Percentiles rank a stretch among this genome's conserved stretches.
phyloP scores from a whole-genome alignment of 2,329 filamentous ascomycete species.

The Monilinia polystroma region DNA sequence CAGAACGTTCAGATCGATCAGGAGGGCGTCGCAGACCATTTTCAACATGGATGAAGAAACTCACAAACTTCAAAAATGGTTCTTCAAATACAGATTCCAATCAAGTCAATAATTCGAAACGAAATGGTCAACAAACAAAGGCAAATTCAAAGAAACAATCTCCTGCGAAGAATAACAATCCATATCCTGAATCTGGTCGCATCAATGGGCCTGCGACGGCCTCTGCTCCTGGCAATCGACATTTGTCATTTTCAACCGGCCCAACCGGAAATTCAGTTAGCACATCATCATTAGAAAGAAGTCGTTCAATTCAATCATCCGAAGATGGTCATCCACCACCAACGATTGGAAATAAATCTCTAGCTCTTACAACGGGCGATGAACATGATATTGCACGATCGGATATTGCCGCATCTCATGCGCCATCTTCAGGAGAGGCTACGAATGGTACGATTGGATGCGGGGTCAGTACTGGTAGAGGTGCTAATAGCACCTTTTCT shows the following conservation, averaged over 20 bases:
- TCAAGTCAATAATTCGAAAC: slow-evolving; percentile 45
- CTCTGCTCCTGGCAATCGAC: slow-evolving; percentile 43
- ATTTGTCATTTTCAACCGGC: slow-evolving; percentile 57
- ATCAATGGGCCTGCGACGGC: slow-evolving; percentile 42
- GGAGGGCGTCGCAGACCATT: slow-evolving; percentile 77
- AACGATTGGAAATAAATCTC: slow-evolving; percentile 62
- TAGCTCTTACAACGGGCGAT: slow-evolving; percentile 67
- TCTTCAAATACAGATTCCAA: slow-evolving; percentile 58
- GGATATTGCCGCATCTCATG: slow-evolving; percentile 72
- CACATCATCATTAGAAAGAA: slow-evolving; percentile 54
- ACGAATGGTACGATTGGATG: slow-evolving; percentile 70
- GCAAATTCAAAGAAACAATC: slow-evolving; percentile 56
- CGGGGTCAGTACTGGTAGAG: slow-evolving; percentile 64
- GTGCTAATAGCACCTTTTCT: slow-evolving; percentile 75
- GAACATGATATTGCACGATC: slow-evolving; percentile 65
- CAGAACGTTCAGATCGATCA: slow-evolving; percentile 61
- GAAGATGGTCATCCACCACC: slow-evolving; percentile 59
- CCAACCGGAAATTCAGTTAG: slow-evolving; percentile 51
- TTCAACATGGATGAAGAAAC: slow-evolving; percentile 89
- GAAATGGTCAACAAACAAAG: slow-evolving; percentile 45
- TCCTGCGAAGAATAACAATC: slow-evolving; percentile 65
- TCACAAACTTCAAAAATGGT: slow-evolving; percentile 76
- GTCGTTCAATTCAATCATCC: slow-evolving; percentile 61
- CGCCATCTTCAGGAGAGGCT: slow-evolving; percentile 63
- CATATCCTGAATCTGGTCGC: slow-evolving; percentile 81